Evolutionary conservation across 2,329 filamentous ascomycete genomes (phyloP), one percentile per base, ranked within the genome.

Genomic region (Parascedosporium putredinis): DNA sequence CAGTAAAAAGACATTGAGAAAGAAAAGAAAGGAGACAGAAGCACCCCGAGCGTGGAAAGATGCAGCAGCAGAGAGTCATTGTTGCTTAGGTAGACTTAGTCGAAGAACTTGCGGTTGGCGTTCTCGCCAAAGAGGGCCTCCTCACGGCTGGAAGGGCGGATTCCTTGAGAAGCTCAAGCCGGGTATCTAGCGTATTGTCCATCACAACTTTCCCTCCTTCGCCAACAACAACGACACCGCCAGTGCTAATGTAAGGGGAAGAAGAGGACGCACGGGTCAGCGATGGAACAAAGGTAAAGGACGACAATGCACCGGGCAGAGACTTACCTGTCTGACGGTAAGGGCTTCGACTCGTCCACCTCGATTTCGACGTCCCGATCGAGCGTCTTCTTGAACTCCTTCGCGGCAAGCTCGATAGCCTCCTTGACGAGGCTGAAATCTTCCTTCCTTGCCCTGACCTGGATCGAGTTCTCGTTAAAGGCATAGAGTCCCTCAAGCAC

Each of bases 171-270:
- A 97, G 75, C 61, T 78, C 79, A 67, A 98, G 75, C 57, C 93
- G 83, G 64, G 95, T 86, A 65, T 97, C 93, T 58, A 97, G 86
- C 50, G 93, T 97, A 75, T 98, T 97, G 79, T 96, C 90, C 68
- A 98, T 91, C 61, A 95, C 89, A 65, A 98, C 97, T 77, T 91
- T 96, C 65, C 93, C 93, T 56, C 76, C 76, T 57, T 86, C 84
- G 56, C 90, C 88, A 50, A 95, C 70, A 56, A 98, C 81, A 52
- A 79, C 66, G 51, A 95, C 76, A 60, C 93, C 93, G 53, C 93
- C 93, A 53, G 89, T 77, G 61, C 93, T 97, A n/a, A n/a, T n/a
- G n/a, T n/a, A n/a, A n/a, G n/a, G n/a, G n/a, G n/a, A n/a, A n/a
- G n/a, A n/a, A n/a, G n/a, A n/a, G 58, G 54, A 47, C 24, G 31